A percentile compares a stretch with the other conserved stretches of the same genome.
Evolutionary conservation across 169 alveolate genomes (phyloP).

Genomic region (Cryptosporidium baileyi): DNA sequence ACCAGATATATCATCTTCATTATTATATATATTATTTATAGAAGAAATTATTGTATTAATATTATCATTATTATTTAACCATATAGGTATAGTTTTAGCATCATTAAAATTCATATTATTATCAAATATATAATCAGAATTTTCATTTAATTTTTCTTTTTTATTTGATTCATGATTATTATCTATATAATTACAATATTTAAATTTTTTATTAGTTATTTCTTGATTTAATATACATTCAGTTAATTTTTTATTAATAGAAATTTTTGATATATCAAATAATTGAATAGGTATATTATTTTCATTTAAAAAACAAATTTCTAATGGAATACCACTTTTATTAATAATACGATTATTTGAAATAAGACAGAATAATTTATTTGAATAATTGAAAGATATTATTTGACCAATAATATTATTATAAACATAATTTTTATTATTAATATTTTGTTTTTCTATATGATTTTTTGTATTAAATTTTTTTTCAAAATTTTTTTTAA

Average conservation of each 20-base stretch:
- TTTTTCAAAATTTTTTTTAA: slow-evolving; percentile 2
- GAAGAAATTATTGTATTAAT: slow-evolving; percentile 20
- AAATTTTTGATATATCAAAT: slow-evolving; percentile 50
- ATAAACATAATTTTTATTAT: neutral
- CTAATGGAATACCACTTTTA: slow-evolving; percentile 45
- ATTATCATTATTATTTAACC: slow-evolving; percentile 42
- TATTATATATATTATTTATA: neutral
- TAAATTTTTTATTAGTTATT: neutral
- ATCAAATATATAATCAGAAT: neutral
- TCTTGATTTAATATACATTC: slow-evolving; percentile 35
- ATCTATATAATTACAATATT: neutral
- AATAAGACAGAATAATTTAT: slow-evolving; percentile 29
- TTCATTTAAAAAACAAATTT: slow-evolving; percentile 36
- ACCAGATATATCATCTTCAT: neutral
- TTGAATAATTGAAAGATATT: neutral
- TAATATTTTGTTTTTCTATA: neutral
- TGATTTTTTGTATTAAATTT: neutral
- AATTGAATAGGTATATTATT: slow-evolving; percentile 46
- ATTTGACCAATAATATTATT: slow-evolving; percentile 23
- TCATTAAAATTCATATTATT: slow-evolving; percentile 11
- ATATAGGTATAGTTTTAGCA: slow-evolving; percentile 34
- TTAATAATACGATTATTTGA: slow-evolving; percentile 41
- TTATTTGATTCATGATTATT: neutral
- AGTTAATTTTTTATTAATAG: neutral
- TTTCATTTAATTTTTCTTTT: neutral